Evolutionary conservation across 176 grass and related monocot genomes (phyloP), one percentile per base, ranked within the genome.

Genomic region (Hordeum marinum): DNA sequence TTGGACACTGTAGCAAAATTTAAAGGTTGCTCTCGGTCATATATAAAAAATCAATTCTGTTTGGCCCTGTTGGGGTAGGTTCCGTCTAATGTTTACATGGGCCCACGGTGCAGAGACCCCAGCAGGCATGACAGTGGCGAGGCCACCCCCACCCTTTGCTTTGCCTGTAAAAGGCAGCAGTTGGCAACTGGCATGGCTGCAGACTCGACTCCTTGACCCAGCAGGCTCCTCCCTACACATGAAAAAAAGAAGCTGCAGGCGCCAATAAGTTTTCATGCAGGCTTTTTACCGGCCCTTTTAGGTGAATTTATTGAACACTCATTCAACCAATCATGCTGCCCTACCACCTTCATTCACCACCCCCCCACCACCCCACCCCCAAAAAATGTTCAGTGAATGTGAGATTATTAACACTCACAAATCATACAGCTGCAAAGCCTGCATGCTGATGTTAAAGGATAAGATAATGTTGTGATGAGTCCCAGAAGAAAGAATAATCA

Each of bases 181-280:
- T 72, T 76, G 70, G 36, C 84, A 43, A 74, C 83, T 50, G 60
- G 81, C 80, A 65, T 41, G 59, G 32, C 24, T 48, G 62, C 61
- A 52, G 32, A 1, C 31, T 45, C 43, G 15, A 50, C 43, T 13
- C n/a, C 86, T 78, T 70, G 50, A 71, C 80, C 80, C 73, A 87
- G 64, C 80, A 84, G 86, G 41, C 39, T 72, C 43, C 43, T 45
- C 43, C 79, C 48, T 74, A 11, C n/a, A 18, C 21, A 75, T 59
- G 88, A 66, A 59, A 85, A 80, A 81, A 80, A 74, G 46, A 90
- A 78, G 23, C 61, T 68, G 81, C 85, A 77, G 69, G 76, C 62
- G 27, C 61, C 81, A 84, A 84, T 84, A 91, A 91, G 62, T 91
- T 72, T 60, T 34, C 62, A 35, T 63, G 68, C 89, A 87, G 85